These are phyloP conservation scores for Fusarium buxicola DNA, from an alignment of 2,329 filamentous ascomycete species.

Conservation along the genomic window DNA sequence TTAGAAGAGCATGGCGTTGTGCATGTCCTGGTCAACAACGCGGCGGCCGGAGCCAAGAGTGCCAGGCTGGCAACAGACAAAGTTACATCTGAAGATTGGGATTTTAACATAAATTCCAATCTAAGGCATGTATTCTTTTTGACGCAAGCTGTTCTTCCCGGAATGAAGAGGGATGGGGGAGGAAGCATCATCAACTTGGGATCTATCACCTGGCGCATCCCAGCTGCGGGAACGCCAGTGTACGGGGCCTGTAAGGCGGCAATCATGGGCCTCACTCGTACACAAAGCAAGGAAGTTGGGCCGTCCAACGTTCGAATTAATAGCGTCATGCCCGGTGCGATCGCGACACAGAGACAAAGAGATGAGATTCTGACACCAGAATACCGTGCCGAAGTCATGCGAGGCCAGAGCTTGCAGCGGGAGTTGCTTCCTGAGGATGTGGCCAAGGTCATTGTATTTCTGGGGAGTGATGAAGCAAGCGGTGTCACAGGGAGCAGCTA, in stretches of 20 bases:
- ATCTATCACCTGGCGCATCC: slow-evolving; percentile 60
- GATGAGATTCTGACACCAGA: slow-evolving; percentile 58
- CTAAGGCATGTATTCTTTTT: slow-evolving; percentile 69
- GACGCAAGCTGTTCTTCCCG: slow-evolving; percentile 75
- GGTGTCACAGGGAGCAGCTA: slow-evolving; percentile 58
- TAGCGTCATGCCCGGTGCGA: slow-evolving; percentile 61
- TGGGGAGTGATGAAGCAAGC: slow-evolving; percentile 60
- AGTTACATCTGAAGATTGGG: slow-evolving; percentile 57
- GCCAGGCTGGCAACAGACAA: slow-evolving; percentile 47
- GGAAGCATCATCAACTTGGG: slow-evolving; percentile 68
- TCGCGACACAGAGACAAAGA: slow-evolving; percentile 59
- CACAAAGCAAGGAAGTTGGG: slow-evolving; percentile 65
- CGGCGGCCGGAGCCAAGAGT: slow-evolving; percentile 59
- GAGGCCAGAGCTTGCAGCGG: slow-evolving; percentile 56
- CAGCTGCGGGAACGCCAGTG: slow-evolving; percentile 57
- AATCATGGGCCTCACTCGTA: slow-evolving; percentile 66
- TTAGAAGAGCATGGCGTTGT: slow-evolving; percentile 55
- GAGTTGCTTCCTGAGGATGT: slow-evolving; percentile 57
- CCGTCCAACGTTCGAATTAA: slow-evolving; percentile 61
- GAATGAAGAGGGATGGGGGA: slow-evolving; percentile 57
- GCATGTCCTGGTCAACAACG: slow-evolving; percentile 88
- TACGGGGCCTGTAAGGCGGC: slow-evolving; percentile 67
- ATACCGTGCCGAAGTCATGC: slow-evolving; percentile 53
- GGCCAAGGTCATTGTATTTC: slow-evolving; percentile 58
- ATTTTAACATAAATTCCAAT: slow-evolving; percentile 57